Evolutionary conservation across 805 yeast genomes (phyloP), one percentile per base, ranked within the genome.

Genomic region (Cyberlindnera suaveolens): DNA sequence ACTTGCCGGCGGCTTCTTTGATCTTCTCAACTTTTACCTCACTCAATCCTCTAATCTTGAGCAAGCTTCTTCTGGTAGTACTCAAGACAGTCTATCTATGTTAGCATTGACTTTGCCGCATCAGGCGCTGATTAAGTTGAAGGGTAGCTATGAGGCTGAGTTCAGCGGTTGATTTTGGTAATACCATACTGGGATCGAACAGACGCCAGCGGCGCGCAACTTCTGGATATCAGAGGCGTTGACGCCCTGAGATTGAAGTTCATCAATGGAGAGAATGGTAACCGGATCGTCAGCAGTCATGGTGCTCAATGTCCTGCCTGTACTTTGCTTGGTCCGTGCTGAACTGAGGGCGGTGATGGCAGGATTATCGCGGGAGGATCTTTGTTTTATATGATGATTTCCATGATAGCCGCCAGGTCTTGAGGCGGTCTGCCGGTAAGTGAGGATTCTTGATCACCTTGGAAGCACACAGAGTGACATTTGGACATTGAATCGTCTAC

Each of bases 21-120:
- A 85, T 77, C 56, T 81, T 81, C 36, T 84, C 91, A 4, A 86
- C 90, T 56, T 85, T 84, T 16, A 81, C 80, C 58, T 84, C 91
- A 52, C 85, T 77, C 30, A 84, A 66, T 2, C 91, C 91, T 57
- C 80, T 82, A 16, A 84, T 82, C 42, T 77, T 74, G 40, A 79
- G 66, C 38, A 85, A 54, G 37, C 80, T 78, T 48, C 85, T 71
- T 58, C 84, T 76, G 5, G 90, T 77, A 1, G 85, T 80, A 16
- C 81, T 71, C 15, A 75, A 54, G 3, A 73, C 77, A 3, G 80
- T 67, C 77, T 74, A 16, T 16, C 9, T 20, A 14, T 15, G 17
- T 29, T 30, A 16, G 34, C 26, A 14, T 17, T 1, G 10, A n/a
- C 30, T 23, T 9, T 9, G 11, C 27, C 2, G 6, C 27, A 23